Percentiles rank a stretch among this genome's conserved stretches.
Evolutionary conservation across 2,329 filamentous ascomycete genomes (phyloP).

Genomic region (Penicillium sp.): DNA sequence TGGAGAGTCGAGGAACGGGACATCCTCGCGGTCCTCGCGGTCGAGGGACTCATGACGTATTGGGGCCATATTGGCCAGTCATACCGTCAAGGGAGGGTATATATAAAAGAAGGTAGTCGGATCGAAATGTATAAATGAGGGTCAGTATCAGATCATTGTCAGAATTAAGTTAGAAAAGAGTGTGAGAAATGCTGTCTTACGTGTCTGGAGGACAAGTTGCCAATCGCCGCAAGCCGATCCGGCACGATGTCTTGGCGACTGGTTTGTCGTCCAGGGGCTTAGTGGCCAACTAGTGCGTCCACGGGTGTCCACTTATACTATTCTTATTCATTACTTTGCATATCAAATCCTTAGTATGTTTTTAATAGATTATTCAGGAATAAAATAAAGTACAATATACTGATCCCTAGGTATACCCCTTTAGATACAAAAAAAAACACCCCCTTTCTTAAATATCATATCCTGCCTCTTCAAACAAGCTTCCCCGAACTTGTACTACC

Average conservation of each 20-base stretch:
- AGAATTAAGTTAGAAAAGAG: not conserved
- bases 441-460: constrained; percentile 41
- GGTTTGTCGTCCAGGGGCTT: not conserved
- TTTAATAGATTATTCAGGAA: not conserved
- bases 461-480: constrained; percentile 72
- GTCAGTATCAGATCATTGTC: not conserved
- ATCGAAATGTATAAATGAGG: not conserved
- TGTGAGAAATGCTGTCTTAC: not conserved
- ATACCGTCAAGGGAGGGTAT: constrained; percentile 17
- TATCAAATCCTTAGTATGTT: not conserved
- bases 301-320: not conserved
- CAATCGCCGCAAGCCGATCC: constrained; percentile 21
- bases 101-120: not conserved
- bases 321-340: not conserved
- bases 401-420: not conserved
- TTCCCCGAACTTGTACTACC: constrained; percentile 70
- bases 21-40: constrained; percentile 26
- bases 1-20: constrained; percentile 29
- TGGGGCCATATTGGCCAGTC: constrained; percentile 24
- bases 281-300: constrained; percentile 3
- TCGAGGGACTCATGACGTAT: constrained; percentile 26
- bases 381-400: not conserved
- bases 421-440: not conserved
- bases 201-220: constrained; percentile 8
- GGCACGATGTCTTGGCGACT: constrained; percentile 16